Evolutionary conservation across 2,329 filamentous ascomycete species (phyloP).

Genomic region (Teratosphaeria epicoccoides): DNA sequence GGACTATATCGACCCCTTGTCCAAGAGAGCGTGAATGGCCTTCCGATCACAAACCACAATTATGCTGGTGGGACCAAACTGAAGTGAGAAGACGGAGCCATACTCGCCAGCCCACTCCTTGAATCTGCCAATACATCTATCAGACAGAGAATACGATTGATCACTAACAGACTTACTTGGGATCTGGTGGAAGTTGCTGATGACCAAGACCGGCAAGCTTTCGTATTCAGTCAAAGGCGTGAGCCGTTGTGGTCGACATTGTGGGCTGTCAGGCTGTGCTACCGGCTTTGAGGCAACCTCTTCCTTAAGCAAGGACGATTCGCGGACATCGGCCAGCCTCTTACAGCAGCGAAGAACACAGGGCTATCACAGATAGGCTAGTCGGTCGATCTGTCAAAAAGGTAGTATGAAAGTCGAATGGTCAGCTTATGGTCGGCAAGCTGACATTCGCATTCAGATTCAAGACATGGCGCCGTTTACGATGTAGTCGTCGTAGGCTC

Average conservation of each 20-base stretch:
- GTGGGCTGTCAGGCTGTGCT: no score
- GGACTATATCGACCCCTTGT: slow-evolving; percentile 37
- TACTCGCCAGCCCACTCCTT: slow-evolving; percentile 20
- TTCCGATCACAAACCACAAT: slow-evolving; percentile 33
- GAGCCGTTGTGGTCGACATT: no score
- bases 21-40: slow-evolving; percentile 34
- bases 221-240: no score
- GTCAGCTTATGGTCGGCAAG: not conserved
- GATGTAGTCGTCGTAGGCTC: not conserved
- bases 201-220: no score
- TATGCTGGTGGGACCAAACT: slow-evolving; percentile 31
- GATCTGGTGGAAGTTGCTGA: slow-evolving; percentile 34
- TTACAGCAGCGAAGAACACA: not conserved
- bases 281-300: no score
- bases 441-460: not conserved
- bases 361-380: not conserved
- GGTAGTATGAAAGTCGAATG: not conserved
- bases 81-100: slow-evolving; percentile 25
- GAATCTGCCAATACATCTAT: slow-evolving; percentile 8
- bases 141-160: not conserved
- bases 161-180: slow-evolving; percentile 4
- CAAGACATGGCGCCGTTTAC: not conserved
- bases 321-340: not conserved
- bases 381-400: not conserved
- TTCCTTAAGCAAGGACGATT: not conserved